Conservation (phyloP, 164 flowering plant species). For the Magnolia kwangsiensis region DNA sequence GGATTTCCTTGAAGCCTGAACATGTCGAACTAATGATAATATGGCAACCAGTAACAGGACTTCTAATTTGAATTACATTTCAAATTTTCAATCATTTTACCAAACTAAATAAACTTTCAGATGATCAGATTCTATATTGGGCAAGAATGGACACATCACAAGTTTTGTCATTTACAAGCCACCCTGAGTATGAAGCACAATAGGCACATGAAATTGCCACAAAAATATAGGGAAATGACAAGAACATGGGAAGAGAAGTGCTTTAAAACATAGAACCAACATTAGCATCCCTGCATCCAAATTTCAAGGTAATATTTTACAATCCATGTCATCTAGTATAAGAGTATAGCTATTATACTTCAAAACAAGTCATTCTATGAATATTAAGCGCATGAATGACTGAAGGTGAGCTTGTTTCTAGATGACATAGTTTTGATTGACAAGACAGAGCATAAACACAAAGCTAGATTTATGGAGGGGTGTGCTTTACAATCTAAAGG, state of each 20-base stretch:
- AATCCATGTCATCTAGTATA: too few relatives aligned
- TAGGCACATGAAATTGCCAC: background rate
- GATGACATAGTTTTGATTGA: too few relatives aligned
- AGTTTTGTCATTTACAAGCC: background rate
- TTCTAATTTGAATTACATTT: background rate
- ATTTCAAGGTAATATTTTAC: background rate
- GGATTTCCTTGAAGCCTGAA: conserved; percentile 81
- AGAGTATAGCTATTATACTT: too few relatives aligned
- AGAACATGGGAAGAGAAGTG: background rate
- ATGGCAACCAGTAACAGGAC: background rate
- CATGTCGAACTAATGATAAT: conserved; percentile 8
- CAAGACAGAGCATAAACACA: too few relatives aligned
- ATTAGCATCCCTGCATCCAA: background rate
- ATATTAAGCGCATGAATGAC: background rate
- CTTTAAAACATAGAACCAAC: background rate
- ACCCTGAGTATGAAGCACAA: background rate
- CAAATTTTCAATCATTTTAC: background rate
- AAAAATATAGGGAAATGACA: background rate
- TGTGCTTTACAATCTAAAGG: too few relatives aligned
- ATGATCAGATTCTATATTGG: background rate
- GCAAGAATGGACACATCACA: background rate
- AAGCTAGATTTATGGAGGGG: too few relatives aligned
- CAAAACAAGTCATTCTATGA: background rate
- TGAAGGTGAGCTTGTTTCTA: background rate
- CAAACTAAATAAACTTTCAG: background rate